Base-by-base conservation (phyloP, 2,329 filamentous ascomycete species). In the Fusarium pseudograminearum region DNA sequence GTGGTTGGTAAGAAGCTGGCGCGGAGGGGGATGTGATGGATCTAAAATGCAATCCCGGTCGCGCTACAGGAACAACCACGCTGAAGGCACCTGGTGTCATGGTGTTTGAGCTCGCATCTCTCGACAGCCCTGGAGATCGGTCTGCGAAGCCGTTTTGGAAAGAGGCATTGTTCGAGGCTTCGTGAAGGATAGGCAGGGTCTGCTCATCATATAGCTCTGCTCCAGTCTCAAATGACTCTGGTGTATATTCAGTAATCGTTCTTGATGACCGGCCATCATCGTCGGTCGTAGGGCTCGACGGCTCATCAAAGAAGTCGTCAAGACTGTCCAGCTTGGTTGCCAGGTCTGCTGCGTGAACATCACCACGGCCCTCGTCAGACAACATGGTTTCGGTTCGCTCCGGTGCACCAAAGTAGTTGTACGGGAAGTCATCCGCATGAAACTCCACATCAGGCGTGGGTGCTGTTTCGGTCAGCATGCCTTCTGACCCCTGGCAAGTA, bases 81-180 rank as follows among this genome's bases (percentile, higher is more conserved):
- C 81, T 84, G 80, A 91, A 86, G 28, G 87, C 87, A 10, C 83
- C 88, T 0, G 89, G 88, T 57, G 85, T 89, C 88, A 90, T 89
- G 4, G 86, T 84, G 70, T 90, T 89, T 53, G 83, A 81, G 70
- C 85, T 88, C 24, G 84, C 84, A 16, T 89, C 89, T 22, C 89
- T 88, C 15, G 86, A 86, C 77, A 86, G 80, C 15, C 87, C 81
- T 7, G 88, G 86, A 2, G 89, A 86, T 26, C 91, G 85, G 74
- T 98, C 95, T 2, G 90, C 88, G 73, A 98, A 95, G 7, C 93
- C 93, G 74, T 94, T 97, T 73, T 97, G 93, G 78, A 98, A 96
- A 4, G 89, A 94, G 2, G 89, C 87, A 38, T 91, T 90, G 69
- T 90, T 95, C 14, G 86, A 93, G 76, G 93, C 96, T 76, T 96